Conservation (phyloP, 139 green algal genomes). For the Deuterostichococcus epilithicus region DNA sequence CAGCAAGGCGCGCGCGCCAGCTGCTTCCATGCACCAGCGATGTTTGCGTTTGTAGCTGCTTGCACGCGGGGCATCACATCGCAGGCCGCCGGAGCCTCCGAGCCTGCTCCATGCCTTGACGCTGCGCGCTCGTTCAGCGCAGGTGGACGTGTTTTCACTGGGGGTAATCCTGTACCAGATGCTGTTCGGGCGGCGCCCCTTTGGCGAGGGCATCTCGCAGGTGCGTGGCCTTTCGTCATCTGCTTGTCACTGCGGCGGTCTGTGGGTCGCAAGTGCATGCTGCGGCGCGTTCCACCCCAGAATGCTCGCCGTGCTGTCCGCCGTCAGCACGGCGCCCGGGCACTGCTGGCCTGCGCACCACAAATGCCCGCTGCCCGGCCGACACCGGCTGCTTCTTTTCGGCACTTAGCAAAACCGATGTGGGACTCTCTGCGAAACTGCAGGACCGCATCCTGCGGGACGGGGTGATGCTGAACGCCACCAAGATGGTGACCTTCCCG, state of each 20-base stretch:
- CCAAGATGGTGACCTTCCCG: conserved; percentile 57
- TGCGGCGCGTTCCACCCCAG: conserved; percentile 10
- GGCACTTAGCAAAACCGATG: too few species aligned
- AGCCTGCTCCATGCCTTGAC: not conserved
- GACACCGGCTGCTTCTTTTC: too few species aligned
- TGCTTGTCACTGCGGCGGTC: too few species aligned
- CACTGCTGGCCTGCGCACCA: too few species aligned
- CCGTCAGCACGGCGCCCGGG: too few species aligned
- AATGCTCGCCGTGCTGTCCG: conserved; percentile 29
- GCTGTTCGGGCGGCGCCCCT: conserved; percentile 88
- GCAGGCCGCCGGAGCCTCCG: too few species aligned
- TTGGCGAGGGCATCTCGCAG: conserved; percentile 56
- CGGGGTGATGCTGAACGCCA: conserved; percentile 63
- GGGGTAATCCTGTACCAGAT: conserved; percentile 95
- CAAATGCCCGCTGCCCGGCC: too few species aligned
- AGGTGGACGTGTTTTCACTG: conserved; percentile 88
- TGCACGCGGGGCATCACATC: too few species aligned
- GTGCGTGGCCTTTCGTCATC: not conserved
- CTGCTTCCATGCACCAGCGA: not conserved
- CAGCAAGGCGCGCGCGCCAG: conserved; percentile 68
- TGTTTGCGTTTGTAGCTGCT: too few species aligned
- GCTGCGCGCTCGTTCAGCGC: not conserved
- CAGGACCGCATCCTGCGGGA: conserved; percentile 89
- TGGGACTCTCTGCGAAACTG: too few species aligned
- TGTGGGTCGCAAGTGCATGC: too few species aligned